Evolutionary conservation across 257 asterid genomes (phyloP), one percentile per base, ranked within the genome.

Genomic region (Salvia miltiorrhiza): DNA sequence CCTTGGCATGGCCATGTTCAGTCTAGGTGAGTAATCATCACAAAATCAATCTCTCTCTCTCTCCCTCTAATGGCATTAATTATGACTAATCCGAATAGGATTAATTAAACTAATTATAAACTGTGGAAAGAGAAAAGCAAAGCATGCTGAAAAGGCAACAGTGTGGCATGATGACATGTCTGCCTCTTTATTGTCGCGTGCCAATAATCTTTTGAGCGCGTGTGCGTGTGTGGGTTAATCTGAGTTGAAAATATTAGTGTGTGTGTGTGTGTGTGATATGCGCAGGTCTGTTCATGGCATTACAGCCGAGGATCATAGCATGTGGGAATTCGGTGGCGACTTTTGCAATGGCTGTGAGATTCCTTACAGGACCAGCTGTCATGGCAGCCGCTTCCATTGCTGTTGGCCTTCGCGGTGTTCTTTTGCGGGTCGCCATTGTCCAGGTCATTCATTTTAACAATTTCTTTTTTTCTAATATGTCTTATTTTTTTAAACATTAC

Each of bases 1-100:
- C 9, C 96, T 93, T 59, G 99, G 99, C 65, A 93, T 93, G 99
- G 99, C 99, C 74, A 93, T 93, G 99, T 93, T 93, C 79, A 93
- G 99, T 74, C 96, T 93, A 20, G 99, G 97, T 90, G 70, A 87
- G 84, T 75, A 71, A 43, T 67, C 56, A 50, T 62, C 28, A 44
- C 70, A 67, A 11, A 23, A 49, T 56, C 19, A 23, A n/a, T 19
- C 19, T 48, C 16, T 49, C 16, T 64, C 69, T 54, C 9, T 41
- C 63, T 20, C 12, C 13, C 20, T 48, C 44, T 56, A 57, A 44
- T 77, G 5, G 55, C 57, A 67, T 47, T 47, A 14, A 47, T 48
- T 10, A 64, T 37, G 3, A 30, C 48, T 77, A 76, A 65, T 3
- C 67, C 50, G 54, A 48, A 70, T 16, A 53, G 0, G n/a, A 32